Base-by-base conservation (phyloP, 257 asterid genomes). In the Cruciata laevipes region DNA sequence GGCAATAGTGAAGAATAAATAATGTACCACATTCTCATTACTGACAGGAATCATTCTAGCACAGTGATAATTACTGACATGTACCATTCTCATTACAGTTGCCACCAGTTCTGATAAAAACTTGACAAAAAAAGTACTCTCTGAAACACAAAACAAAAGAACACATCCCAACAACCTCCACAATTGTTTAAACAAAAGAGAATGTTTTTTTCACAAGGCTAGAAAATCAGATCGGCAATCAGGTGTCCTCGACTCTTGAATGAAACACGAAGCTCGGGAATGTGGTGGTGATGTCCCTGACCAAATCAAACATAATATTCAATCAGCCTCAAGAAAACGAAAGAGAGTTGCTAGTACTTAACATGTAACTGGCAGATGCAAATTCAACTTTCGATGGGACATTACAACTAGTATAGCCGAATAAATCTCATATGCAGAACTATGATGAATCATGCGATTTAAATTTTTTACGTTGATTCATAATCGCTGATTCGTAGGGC, bases 191-290 rank as follows among this genome's bases (percentile, higher is more conserved):
- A 18, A 53, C 53, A 37, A 21, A 71, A 63, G 60, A 33, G 65
- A 62, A 23, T 3, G 40, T 57, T 17, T 51, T 57, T 17, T 51
- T 18, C 14, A 40, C 66, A 47, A 10, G 1, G 60, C 12, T 0
- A 10, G 14, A 63, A 56, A 65, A n/a, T 7, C 62, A 55, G 67
- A 65, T 59, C 25, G n/a, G 49, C 68, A 66, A 79, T 86, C 83
- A 91, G 75, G 95, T 83, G 70, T 89, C 98, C 78, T 89, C 98
- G 64, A 91, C 98, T 78, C 98, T 85, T 74, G 98, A 91, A 76
- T 89, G 94, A 47, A 91, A 91, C 35, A 91, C 98, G 49, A 91
- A 91, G 90, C 98, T 91, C 1, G 98, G 98, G 81, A 91, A 90
- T 35, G 96, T 90, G 32, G 97, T 90, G 13, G 87, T 84, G 55